Evolutionary conservation across 305 asterid species (phyloP), one percentile per base, ranked within the genome.

Genomic region (Fraxinus platypoda): DNA sequence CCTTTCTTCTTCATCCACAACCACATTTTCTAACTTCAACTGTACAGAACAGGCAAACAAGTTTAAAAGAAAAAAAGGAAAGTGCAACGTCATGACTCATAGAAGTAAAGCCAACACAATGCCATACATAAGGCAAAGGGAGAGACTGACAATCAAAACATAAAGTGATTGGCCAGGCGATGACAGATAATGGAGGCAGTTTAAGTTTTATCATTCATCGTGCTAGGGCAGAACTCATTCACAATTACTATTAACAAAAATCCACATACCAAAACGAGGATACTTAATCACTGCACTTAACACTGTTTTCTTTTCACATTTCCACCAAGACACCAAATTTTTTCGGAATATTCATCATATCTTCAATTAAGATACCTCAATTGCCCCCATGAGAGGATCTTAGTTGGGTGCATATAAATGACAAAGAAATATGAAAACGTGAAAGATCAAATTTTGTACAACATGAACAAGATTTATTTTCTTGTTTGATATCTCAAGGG

Each of bases 1-100:
- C 85, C 93, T 89, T 87, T 91, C 98, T 85, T 96, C 98, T 85
- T 89, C 97, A 83, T 94, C 97, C 81, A 91, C 89, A 82, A 85
- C 88, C 75, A 88, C 76, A 15, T 94, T 97, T 90, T 91, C 94
- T 87, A 94, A 86, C 89, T 90, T 93, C 87, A 92, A 38, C 99
- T 94, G 79, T 78, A 86, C 57, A 72, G 34, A 81, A 74, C 75
- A 46, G 81, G 33, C 34, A 81, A 78, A 38, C 54, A 19, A 79
- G 74, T 72, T 74, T 3, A 54, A n/a, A 17, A 49, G 21, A 54
- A 19, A n/a, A 34, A 54, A 23, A 49, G 49, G 43, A 34, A 54
- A 0, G 23, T 68, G 6, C 6, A 35, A 13, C 3, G 3, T 76
- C 9, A 49, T 6, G 19, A 46, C 19, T 46, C 57, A 46, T 43